Conservation (phyloP, 768 basidiomycete genomes). For the Mrakia gelida region DNA sequence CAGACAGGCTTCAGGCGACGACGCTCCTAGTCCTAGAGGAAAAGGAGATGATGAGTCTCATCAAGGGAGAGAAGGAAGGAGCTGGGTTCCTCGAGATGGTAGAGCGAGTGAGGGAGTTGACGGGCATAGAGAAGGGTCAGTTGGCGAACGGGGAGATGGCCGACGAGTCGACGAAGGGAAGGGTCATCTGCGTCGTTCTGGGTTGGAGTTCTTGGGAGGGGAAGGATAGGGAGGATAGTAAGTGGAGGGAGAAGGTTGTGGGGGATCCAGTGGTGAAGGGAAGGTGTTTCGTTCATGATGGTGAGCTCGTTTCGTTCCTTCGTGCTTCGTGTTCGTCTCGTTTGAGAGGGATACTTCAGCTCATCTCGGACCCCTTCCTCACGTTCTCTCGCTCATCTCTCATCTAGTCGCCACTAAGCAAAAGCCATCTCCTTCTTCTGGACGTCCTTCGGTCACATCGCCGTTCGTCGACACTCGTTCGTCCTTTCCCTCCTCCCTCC, state of each 20-base stretch:
- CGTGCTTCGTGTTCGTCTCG: not conserved
- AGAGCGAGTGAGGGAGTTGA: not conserved
- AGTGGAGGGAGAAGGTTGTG: not conserved
- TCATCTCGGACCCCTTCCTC: not conserved
- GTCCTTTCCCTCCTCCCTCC: too few species aligned
- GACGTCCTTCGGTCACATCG: not conserved
- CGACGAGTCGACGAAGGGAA: not conserved
- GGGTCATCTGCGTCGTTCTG: not conserved
- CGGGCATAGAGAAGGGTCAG: not conserved
- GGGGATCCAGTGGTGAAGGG: not conserved
- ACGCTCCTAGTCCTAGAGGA: not conserved
- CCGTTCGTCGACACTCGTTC: not conserved
- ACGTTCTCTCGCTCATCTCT: not conserved
- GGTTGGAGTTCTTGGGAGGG: not conserved
- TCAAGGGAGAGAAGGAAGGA: not conserved
- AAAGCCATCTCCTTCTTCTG: not conserved
- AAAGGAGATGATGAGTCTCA: not conserved
- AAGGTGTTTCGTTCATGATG: not conserved
- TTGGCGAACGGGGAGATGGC: constrained; percentile 1
- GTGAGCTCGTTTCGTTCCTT: not conserved
- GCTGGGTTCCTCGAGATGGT: not conserved
- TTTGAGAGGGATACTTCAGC: too few species aligned
- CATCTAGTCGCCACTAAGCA: not conserved
- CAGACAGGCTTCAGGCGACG: not conserved
- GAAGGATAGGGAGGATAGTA: not conserved